A percentile compares a stretch with the other conserved stretches of the same genome.
These are phyloP conservation scores for Paracoccidioides brasiliensis DNA, from an alignment of 2,329 filamentous ascomycete genomes.

Conservation along the genomic window DNA sequence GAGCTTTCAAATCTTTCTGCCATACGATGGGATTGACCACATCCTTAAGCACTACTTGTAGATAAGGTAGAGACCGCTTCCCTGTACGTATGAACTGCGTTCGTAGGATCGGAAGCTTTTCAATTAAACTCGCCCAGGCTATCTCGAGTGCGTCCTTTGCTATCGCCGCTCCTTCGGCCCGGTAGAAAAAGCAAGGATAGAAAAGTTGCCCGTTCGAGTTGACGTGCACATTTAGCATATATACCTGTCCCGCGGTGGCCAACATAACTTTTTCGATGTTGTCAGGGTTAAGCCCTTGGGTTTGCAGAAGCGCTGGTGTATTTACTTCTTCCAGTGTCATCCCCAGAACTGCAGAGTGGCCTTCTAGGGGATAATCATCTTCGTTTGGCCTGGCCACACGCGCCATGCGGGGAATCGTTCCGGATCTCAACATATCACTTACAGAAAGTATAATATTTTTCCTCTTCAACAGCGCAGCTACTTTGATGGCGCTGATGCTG, in stretches of 20 bases:
- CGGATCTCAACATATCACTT: slow-evolving; percentile 55
- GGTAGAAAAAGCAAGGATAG: slow-evolving; percentile 58
- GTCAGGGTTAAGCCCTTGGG: slow-evolving; percentile 29
- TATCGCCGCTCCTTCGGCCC: slow-evolving; percentile 30
- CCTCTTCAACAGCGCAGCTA: slow-evolving; percentile 56
- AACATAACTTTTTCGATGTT: slow-evolving; percentile 50
- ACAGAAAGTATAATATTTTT: slow-evolving; percentile 51
- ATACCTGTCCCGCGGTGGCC: slow-evolving; percentile 62
- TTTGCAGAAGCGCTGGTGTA: slow-evolving; percentile 24
- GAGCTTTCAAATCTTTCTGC: slow-evolving; percentile 9
- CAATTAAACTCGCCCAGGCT: slow-evolving; percentile 51
- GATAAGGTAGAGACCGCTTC: slow-evolving; percentile 37
- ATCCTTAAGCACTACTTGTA: slow-evolving; percentile 49
- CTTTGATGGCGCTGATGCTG: slow-evolving; percentile 83
- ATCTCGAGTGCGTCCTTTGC: slow-evolving; percentile 32
- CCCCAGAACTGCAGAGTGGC: slow-evolving; percentile 15
- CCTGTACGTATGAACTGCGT: slow-evolving; percentile 50
- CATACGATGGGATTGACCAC: slow-evolving; percentile 23
- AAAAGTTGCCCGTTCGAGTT: slow-evolving; percentile 54
- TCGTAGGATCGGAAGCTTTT: slow-evolving; percentile 50
- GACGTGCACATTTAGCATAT: slow-evolving; percentile 69
- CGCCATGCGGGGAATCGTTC: slow-evolving; percentile 54
- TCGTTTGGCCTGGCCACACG: slow-evolving; percentile 17
- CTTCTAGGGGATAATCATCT: slow-evolving; percentile 7
- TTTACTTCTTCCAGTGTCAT: slow-evolving; percentile 29